Evolutionary conservation across 768 basidiomycete species (phyloP).

Genomic region (Panellus pusillus): DNA sequence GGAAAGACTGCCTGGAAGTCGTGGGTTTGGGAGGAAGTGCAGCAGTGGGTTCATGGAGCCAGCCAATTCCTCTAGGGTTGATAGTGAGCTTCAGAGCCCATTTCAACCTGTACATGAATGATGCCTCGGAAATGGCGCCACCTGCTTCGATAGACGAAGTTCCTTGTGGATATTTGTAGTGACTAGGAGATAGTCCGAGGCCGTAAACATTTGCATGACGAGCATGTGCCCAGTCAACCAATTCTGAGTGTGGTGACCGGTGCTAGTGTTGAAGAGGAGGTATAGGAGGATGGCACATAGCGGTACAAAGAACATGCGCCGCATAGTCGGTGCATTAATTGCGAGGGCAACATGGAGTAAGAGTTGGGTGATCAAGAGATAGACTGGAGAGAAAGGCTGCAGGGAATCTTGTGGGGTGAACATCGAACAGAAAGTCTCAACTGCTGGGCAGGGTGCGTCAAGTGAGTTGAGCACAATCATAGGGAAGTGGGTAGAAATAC

Average conservation of each 20-base stretch:
- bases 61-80: slow-evolving; percentile 36
- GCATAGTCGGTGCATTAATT: background rate
- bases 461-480: too few relatives aligned
- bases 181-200: slow-evolving; percentile 31
- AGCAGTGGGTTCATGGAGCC: slow-evolving; percentile 30
- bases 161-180: slow-evolving; percentile 25
- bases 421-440: too few relatives aligned
- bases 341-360: background rate
- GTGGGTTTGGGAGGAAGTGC: slow-evolving; percentile 23
- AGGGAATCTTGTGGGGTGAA: too few relatives aligned
- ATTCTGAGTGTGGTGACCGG: slow-evolving; percentile 21
- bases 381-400: background rate
- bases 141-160: slow-evolving; percentile 18
- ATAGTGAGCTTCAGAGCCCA: slow-evolving; percentile 33
- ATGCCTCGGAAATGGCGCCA: background rate
- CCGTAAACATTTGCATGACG: slow-evolving; percentile 26
- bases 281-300: slow-evolving; percentile 23
- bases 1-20: slow-evolving; percentile 25
- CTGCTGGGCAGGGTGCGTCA: too few relatives aligned
- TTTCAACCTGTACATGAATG: slow-evolving; percentile 23
- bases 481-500: too few relatives aligned
- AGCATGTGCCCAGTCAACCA: slow-evolving; percentile 5
- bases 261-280: slow-evolving; percentile 30
- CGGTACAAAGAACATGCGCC: slow-evolving; percentile 17
- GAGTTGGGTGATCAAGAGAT: background rate